These are phyloP conservation scores for Apiosordaria backusii DNA, from an alignment of 495 filamentous ascomycete species.

Conservation along the genomic window DNA sequence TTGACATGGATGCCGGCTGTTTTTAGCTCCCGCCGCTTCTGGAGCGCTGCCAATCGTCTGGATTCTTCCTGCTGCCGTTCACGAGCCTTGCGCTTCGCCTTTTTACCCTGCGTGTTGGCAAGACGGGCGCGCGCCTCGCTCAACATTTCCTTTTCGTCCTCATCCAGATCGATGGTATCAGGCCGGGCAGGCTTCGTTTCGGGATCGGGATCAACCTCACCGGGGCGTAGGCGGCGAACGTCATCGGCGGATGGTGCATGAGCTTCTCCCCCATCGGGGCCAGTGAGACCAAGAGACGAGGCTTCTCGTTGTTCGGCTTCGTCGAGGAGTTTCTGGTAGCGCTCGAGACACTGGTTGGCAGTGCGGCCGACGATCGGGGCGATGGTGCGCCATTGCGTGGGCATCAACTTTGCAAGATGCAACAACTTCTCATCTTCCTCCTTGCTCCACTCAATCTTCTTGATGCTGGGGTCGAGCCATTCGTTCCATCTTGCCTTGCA, in stretches of 20 bases:
- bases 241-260: conserved; percentile 90
- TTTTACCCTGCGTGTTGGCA: conserved; percentile 97
- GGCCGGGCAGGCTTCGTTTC: conserved; percentile 96
- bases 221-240: conserved; percentile 82
- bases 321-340: conserved; percentile 94
- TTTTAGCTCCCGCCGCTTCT: conserved; percentile 95
- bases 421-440: conserved; percentile 98
- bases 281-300: conserved; percentile 77
- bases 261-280: conserved; percentile 82
- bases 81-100: conserved; percentile 95
- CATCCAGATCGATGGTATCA: conserved; percentile 95
- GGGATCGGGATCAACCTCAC: conserved; percentile 92
- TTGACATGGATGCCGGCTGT: conserved; percentile 98
- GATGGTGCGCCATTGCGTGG: conserved; percentile 98
- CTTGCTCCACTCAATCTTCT: conserved; percentile 97
- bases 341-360: conserved; percentile 92
- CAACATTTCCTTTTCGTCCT: conserved; percentile 99
- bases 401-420: conserved; percentile 96
- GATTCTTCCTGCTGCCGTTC: conserved; percentile 96
- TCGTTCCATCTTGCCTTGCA: conserved; percentile 98
- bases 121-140: conserved; percentile 94
- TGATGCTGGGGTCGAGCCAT: conserved; percentile 96
- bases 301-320: conserved; percentile 88
- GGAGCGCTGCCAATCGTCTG: conserved; percentile 77
- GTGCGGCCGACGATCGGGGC: conserved; percentile 95